phyloP scores from a whole-genome alignment of 164 flowering plant species.

The Piper longum region DNA sequence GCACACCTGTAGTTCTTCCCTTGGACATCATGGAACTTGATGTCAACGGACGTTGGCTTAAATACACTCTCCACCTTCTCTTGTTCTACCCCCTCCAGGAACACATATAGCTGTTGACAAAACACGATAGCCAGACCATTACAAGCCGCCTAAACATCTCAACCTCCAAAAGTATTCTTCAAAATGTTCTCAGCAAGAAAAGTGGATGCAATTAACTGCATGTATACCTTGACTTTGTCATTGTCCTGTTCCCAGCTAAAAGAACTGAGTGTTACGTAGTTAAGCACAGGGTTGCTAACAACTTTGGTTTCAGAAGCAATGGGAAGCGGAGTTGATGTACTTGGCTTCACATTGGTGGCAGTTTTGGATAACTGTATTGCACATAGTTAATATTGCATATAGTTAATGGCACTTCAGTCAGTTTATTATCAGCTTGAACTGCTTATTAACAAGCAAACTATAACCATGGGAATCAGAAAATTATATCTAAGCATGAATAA shows the following conservation, averaged over 20 bases:
- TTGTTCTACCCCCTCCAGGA: constrained; percentile 71
- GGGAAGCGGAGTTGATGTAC: constrained; percentile 12
- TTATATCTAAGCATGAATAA: too few relatives aligned
- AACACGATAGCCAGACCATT: neutral
- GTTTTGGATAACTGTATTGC: constrained; percentile 28
- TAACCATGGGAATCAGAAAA: neutral
- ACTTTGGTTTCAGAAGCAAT: constrained; percentile 14
- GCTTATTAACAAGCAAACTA: neutral
- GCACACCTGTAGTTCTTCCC: constrained; percentile 76
- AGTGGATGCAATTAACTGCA: too few relatives aligned
- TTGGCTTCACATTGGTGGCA: neutral
- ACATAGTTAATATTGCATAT: too few relatives aligned
- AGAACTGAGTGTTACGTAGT: constrained; percentile 45
- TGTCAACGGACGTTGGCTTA: constrained; percentile 51
- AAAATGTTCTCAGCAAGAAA: too few relatives aligned
- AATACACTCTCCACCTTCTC: constrained; percentile 61
- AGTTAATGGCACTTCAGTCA: too few relatives aligned
- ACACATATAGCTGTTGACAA: constrained; percentile 43
- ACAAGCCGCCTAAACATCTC: too few relatives aligned
- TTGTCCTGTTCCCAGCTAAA: constrained; percentile 97
- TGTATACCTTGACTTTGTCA: constrained; percentile 73
- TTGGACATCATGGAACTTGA: constrained; percentile 76
- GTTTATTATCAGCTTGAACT: neutral
- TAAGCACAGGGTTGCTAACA: constrained; percentile 20
- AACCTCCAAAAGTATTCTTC: too few relatives aligned